phyloP scores from a whole-genome alignment of 73 alveolate species.

The Paramecium sexaurelia region DNA sequence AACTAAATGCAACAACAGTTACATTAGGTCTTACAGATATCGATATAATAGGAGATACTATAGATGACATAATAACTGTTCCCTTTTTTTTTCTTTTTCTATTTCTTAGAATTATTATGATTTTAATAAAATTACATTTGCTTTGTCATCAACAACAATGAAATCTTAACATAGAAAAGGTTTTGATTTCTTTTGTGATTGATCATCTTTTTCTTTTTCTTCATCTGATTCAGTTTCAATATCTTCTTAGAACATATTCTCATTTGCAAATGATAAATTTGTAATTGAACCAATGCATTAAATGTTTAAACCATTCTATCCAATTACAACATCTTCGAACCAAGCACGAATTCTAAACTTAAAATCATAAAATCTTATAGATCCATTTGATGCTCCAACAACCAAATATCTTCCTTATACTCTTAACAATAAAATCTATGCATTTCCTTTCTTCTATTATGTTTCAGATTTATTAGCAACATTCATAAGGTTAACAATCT shows the following conservation, averaged over 20 bases:
- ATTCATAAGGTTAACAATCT: conserved; percentile 88
- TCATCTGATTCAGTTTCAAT: conserved; percentile 24
- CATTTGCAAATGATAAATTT: conserved; percentile 92
- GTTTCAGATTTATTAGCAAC: conserved; percentile 81
- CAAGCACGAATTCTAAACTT: conserved; percentile 95
- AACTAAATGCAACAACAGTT: conserved; percentile 93
- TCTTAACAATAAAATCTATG: conserved; percentile 88
- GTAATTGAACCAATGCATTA: conserved; percentile 70
- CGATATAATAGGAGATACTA: conserved; percentile 89
- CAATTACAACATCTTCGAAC: conserved; percentile 92
- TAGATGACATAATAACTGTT: conserved; percentile 88
- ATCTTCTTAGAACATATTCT: conserved; percentile 60
- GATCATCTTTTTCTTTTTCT: conserved; percentile 66
- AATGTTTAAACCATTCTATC: neutral
- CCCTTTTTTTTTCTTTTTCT: conserved; percentile 90
- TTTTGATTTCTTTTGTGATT: conserved; percentile 72
- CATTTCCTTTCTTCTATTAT: conserved; percentile 83
- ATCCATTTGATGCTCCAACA: conserved; percentile 96
- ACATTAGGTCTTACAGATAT: conserved; percentile 96
- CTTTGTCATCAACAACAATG: conserved; percentile 90
- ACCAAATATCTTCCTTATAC: conserved; percentile 94
- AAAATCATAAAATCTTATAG: conserved; percentile 96
- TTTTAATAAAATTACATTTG: conserved; percentile 86
- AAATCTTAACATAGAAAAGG: conserved; percentile 92
- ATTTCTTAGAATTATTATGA: conserved; percentile 85